Conservation (phyloP, 371 early-diverging fungal genomes). For the Syncephalastrum racemosum region DNA sequence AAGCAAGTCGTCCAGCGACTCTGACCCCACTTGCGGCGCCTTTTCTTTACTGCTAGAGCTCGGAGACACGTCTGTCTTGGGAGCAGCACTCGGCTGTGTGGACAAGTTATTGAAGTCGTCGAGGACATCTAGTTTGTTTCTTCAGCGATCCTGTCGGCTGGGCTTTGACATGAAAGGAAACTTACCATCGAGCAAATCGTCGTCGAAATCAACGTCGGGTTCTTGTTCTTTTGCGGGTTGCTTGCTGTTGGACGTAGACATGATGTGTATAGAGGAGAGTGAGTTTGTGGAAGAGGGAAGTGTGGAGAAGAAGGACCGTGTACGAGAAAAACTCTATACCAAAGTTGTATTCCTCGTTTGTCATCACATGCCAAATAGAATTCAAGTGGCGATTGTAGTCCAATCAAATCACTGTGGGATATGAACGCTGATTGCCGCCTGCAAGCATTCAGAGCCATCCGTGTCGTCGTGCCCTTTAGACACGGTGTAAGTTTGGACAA, state of each 20-base stretch:
- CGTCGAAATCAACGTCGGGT: conserved; percentile 54
- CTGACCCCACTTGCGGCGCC: conserved; percentile 23
- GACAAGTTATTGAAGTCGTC: conserved; percentile 44
- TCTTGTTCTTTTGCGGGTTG: conserved; percentile 8
- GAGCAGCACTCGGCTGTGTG: conserved; percentile 8
- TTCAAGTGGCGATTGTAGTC: no score
- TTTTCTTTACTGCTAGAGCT: conserved; percentile 16
- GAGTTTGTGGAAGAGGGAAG: background rate
- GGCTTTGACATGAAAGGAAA: background rate
- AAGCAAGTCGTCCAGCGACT: conserved; percentile 35
- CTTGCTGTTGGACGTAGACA: conserved; percentile 13
- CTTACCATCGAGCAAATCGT: conserved; percentile 65
- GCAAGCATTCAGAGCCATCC: no score
- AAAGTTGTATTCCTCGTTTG: conserved; percentile 2
- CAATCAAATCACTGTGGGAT: no score
- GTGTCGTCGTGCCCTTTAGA: no score
- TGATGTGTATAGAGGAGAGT: background rate
- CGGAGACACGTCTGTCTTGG: conserved; percentile 5
- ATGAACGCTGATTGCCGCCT: no score
- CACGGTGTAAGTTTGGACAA: no score
- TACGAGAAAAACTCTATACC: background rate
- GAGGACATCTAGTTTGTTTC: conserved; percentile 43
- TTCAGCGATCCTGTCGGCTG: background rate
- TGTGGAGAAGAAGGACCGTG: conserved; percentile 5
- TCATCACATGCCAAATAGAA: no score